Evolutionary conservation across 148 eudicot species (phyloP).

Genomic region (Silene conica): DNA sequence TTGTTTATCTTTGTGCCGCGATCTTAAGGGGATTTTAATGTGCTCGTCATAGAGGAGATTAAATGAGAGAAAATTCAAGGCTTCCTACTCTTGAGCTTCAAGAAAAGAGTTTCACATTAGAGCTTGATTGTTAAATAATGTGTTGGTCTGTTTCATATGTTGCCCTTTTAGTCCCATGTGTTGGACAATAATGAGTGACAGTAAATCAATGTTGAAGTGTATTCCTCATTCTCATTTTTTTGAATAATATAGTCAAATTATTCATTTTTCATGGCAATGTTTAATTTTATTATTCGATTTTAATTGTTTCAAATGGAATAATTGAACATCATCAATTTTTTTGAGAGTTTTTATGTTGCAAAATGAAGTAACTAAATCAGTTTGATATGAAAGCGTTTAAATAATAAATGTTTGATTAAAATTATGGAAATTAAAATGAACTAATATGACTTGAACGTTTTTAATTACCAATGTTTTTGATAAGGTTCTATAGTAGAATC

Average conservation of each 20-base stretch:
- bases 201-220: background rate
- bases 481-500: too few relatives aligned
- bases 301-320: too few relatives aligned
- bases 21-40: background rate
- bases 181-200: conserved; percentile 3
- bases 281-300: background rate
- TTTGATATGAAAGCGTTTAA: too few relatives aligned
- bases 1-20: background rate
- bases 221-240: background rate
- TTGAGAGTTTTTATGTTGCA: too few relatives aligned
- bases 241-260: background rate
- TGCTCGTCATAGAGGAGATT: conserved; percentile 2
- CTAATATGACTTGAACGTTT: too few relatives aligned
- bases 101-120: background rate
- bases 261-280: background rate
- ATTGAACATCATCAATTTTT: background rate
- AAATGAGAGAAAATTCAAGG: background rate
- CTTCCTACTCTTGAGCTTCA: background rate
- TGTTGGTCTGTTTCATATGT: background rate
- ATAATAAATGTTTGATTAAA: too few relatives aligned
- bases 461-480: too few relatives aligned
- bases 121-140: background rate
- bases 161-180: background rate
- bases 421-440: too few relatives aligned
- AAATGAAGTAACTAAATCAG: too few relatives aligned